Base-by-base conservation (phyloP, 23 red algal genomes). In the Pyropia haitanensis region DNA sequence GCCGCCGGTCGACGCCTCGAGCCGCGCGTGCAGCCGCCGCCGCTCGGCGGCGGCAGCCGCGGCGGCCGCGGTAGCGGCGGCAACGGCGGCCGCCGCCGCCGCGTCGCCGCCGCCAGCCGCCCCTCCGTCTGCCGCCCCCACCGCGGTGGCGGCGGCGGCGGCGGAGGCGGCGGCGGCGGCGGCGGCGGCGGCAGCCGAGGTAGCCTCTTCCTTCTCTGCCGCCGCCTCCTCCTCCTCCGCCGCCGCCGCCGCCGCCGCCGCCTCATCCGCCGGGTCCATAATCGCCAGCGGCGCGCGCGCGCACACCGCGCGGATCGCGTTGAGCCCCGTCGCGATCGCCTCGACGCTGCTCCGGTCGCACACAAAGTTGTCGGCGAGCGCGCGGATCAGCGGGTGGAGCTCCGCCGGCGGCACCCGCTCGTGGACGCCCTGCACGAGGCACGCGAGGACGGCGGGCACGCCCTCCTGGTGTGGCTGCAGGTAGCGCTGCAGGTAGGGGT, bases 331-430 rank as follows among this genome's bases (percentile, higher is more conserved):
- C 2, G 93, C 93, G 20, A 89, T 73, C 32, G 79, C 74, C 18
- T 82, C 63, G 6, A 76, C 85, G 14, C 79, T 78, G 59, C 85
- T 68, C 33, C 87, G 64, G 53, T 89, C 85, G 17, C 73, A 76
- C 30, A 97, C 85, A 86, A 97, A 97, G 19, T 76, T 87, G 64
- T 97, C 70, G 1, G 93, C 93, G 32, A 97, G 75, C 33, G 77
- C 73, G 24, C 87, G 73, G 20, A 97, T 25, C 12, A 97, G 63
- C 53, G 87, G 79, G 49, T 89, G 80, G 1, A 97, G 64, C 50
- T 77, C 81, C 51, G 90, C 93, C 2, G 87, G 46, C 15, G 93
- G 93, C 59, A 90, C 87, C 14, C 46, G 67, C 27, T 83, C 79
- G 56, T 97, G 93, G 61, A 74, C 74, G 20, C 61, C 78, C 49